phyloP scores from a whole-genome alignment of 495 filamentous ascomycete genomes.

The Aspergillus indologenus region DNA sequence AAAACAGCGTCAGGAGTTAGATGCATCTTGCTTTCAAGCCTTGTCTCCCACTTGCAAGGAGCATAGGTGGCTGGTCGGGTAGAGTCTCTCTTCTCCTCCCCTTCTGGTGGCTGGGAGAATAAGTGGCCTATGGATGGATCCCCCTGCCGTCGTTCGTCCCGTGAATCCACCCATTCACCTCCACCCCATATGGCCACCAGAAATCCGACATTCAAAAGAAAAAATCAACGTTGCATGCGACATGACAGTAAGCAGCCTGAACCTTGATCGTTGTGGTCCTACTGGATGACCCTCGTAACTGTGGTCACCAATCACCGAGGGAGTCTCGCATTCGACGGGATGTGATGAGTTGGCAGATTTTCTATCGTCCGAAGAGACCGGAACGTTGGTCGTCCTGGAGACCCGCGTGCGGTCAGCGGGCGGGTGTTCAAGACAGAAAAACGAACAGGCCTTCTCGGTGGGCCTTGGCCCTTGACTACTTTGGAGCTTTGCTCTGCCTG shows the following conservation, averaged over 20 bases:
- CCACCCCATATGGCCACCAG: background rate
- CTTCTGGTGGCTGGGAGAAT: background rate
- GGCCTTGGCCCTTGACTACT: background rate
- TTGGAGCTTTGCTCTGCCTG: background rate
- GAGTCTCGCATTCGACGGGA: slow-evolving; percentile 8
- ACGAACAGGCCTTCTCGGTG: background rate
- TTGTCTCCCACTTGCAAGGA: background rate
- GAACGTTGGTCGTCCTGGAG: slow-evolving; percentile 13
- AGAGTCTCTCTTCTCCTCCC: background rate
- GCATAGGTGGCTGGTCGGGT: background rate
- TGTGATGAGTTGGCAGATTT: slow-evolving; percentile 21
- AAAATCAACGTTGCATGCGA: background rate
- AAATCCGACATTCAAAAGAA: too few species aligned
- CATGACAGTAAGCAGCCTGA: background rate
- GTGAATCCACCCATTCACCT: background rate
- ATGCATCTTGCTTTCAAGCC: background rate
- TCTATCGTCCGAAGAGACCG: slow-evolving; percentile 11
- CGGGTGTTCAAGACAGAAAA: background rate
- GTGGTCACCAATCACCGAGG: slow-evolving; percentile 1
- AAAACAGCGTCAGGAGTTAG: background rate
- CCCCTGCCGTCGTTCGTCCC: background rate
- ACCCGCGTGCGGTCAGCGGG: slow-evolving; percentile 2
- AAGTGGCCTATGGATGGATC: background rate
- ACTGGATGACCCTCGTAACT: background rate
- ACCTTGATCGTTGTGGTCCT: background rate